Evolutionary conservation across 768 basidiomycete genomes (phyloP).

Genomic region (Tulasnella sp.): DNA sequence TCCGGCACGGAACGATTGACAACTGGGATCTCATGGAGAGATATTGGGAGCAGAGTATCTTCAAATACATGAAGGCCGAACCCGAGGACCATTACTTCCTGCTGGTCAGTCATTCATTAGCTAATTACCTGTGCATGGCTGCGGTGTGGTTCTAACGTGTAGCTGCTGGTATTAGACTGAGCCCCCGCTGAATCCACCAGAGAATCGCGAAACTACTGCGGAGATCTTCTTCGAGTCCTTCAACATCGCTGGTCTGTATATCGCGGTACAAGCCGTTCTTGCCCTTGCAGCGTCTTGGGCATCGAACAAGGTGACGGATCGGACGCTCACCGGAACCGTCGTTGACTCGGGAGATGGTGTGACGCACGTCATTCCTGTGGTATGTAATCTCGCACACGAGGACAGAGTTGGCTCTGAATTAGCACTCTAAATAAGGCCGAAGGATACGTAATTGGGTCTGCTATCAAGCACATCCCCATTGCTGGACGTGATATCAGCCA

Average conservation of each 20-base stretch:
- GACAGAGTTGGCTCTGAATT: neutral
- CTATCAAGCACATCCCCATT: conserved; percentile 98
- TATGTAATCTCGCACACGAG: neutral
- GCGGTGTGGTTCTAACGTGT: neutral
- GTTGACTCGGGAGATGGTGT: conserved; percentile 99
- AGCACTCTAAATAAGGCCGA: conserved; percentile 58
- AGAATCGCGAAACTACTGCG: conserved; percentile 98
- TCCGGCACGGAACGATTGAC: conserved; percentile 96
- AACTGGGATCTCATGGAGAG: conserved; percentile 99
- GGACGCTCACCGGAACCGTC: conserved; percentile 94
- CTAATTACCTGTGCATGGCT: neutral
- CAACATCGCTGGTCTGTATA: conserved; percentile 98
- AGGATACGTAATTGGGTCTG: conserved; percentile 98
- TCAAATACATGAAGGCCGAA: conserved; percentile 98
- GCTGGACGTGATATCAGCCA: conserved; percentile 97
- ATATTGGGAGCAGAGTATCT: conserved; percentile 99
- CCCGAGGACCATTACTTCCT: conserved; percentile 99
- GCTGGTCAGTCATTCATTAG: conserved; percentile 61
- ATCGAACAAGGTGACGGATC: conserved; percentile 83
- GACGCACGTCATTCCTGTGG: conserved; percentile 91
- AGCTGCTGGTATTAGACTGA: conserved; percentile 70
- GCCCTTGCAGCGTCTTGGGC: conserved; percentile 98
- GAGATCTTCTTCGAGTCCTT: conserved; percentile 99
- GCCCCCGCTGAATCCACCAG: conserved; percentile 95
- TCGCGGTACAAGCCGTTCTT: conserved; percentile 97